Conservation (phyloP, 768 basidiomycete genomes). For the Amanita phalloides region DNA sequence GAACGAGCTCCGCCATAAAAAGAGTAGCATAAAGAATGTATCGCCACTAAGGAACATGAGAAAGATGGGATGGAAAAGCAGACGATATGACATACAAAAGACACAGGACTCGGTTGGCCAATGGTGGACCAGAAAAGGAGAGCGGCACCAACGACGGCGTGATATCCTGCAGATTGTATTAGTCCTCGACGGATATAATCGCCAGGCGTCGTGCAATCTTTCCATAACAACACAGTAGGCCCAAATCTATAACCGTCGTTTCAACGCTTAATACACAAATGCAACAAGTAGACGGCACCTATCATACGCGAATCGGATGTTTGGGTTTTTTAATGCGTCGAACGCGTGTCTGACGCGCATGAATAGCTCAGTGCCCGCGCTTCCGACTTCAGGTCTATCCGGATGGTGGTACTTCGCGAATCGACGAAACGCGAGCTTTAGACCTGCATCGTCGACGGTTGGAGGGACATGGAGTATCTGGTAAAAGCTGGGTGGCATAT, state of each 20-base stretch:
- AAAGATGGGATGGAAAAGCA: not conserved
- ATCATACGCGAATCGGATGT: constrained; percentile 78
- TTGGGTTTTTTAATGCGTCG: constrained; percentile 70
- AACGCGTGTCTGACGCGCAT: constrained; percentile 64
- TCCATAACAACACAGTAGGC: constrained; percentile 60
- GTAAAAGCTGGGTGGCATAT: constrained; percentile 67
- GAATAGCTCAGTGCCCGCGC: constrained; percentile 50
- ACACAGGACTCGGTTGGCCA: constrained; percentile 45
- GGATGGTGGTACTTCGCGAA: constrained; percentile 74
- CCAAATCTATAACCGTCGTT: constrained; percentile 48
- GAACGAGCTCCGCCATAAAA: constrained; percentile 51
- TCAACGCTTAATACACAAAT: not conserved
- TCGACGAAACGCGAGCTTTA: constrained; percentile 64
- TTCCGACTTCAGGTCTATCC: constrained; percentile 53
- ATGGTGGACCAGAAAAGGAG: constrained; percentile 57
- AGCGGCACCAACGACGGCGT: constrained; percentile 45
- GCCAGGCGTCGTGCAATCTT: constrained; percentile 45
- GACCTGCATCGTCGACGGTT: constrained; percentile 49
- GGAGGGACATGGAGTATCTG: constrained; percentile 56
- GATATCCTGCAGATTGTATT: constrained; percentile 50
- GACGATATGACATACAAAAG: constrained; percentile 44
- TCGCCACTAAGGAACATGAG: constrained; percentile 49
- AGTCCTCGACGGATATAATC: constrained; percentile 67
- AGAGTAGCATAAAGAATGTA: constrained; percentile 59
- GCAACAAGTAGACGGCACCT: constrained; percentile 32